Evolutionary conservation across 352 stramenopile species (phyloP).

Genomic region (Phytopythium litorale): DNA sequence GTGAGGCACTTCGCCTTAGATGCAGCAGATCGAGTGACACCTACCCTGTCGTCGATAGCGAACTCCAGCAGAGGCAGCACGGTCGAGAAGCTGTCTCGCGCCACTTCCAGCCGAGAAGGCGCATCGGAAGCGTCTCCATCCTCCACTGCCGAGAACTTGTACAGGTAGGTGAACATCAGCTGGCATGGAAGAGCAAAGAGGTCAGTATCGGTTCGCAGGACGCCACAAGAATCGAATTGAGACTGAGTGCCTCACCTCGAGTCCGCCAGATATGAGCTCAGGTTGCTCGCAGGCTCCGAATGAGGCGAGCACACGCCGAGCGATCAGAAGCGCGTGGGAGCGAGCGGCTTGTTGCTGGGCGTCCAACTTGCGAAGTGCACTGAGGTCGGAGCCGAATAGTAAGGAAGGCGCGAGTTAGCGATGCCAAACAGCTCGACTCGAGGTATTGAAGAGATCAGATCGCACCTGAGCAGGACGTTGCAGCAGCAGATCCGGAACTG

Average conservation of each 20-base stretch:
- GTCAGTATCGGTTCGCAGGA: neutral
- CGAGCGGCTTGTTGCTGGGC: constrained; percentile 1
- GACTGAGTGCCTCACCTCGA: constrained; percentile 20
- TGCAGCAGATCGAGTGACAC: neutral
- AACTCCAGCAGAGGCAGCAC: constrained; percentile 17
- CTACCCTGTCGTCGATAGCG: constrained; percentile 18
- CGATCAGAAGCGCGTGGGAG: neutral
- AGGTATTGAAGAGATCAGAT: neutral
- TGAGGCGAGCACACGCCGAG: neutral
- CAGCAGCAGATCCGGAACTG: constrained; percentile 64
- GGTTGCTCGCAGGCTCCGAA: constrained; percentile 17
- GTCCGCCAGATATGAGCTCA: constrained; percentile 18
- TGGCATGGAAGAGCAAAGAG: constrained; percentile 9
- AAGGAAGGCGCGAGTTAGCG: neutral
- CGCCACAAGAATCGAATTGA: too few relatives aligned
- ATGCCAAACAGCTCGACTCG: neutral
- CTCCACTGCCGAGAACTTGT: constrained; percentile 20
- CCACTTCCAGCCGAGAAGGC: constrained; percentile 4
- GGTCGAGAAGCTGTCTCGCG: constrained; percentile 20
- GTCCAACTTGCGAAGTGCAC: constrained; percentile 13
- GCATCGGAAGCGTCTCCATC: constrained; percentile 10
- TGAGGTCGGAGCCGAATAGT: neutral
- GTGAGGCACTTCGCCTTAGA: neutral
- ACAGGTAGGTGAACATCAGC: constrained; percentile 49
- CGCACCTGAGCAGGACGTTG: constrained; percentile 62